Evolutionary conservation across 495 filamentous ascomycete species (phyloP).

Genomic region (Penicillium maclennaniae): DNA sequence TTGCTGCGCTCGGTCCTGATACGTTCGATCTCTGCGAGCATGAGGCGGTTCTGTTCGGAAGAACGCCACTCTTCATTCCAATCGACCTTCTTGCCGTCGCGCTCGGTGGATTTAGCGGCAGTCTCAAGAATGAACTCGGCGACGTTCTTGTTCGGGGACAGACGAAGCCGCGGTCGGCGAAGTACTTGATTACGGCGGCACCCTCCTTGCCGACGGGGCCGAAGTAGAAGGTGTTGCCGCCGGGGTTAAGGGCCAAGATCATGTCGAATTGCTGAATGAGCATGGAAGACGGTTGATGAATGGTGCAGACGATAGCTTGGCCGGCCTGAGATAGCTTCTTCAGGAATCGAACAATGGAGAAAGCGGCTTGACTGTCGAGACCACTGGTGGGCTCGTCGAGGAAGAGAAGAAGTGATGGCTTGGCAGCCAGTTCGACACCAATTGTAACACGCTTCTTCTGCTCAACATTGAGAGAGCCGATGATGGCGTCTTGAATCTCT

Average conservation of each 20-base stretch:
- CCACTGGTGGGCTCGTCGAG: constrained; percentile 80
- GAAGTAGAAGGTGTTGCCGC: constrained; percentile 72
- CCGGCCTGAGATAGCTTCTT: constrained; percentile 76
- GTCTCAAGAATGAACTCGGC: constrained; percentile 86
- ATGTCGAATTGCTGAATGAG: constrained; percentile 75
- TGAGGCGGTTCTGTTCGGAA: constrained; percentile 49
- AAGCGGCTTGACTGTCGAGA: constrained; percentile 80
- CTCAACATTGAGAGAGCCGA: constrained; percentile 58
- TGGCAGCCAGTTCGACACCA: constrained; percentile 86
- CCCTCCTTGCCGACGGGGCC: constrained; percentile 66
- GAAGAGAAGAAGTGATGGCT: constrained; percentile 76
- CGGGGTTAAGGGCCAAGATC: constrained; percentile 65
- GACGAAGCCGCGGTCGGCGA: constrained; percentile 55
- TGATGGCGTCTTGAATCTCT: constrained; percentile 53
- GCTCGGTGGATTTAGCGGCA: constrained; percentile 55
- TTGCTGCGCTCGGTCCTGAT: constrained; percentile 55
- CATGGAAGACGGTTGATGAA: constrained; percentile 71
- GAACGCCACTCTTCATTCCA: constrained; percentile 73
- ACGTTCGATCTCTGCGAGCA: constrained; percentile 57
- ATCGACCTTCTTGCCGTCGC: constrained; percentile 52
- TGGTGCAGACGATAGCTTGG: constrained; percentile 76
- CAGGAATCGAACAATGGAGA: constrained; percentile 77
- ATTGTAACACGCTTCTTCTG: constrained; percentile 78
- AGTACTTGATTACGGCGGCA: constrained; percentile 60
- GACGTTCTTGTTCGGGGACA: constrained; percentile 67